These are phyloP conservation scores for Heliamphora ciliata DNA, from an alignment of 179 eudicot genomes.

Conservation along the genomic window DNA sequence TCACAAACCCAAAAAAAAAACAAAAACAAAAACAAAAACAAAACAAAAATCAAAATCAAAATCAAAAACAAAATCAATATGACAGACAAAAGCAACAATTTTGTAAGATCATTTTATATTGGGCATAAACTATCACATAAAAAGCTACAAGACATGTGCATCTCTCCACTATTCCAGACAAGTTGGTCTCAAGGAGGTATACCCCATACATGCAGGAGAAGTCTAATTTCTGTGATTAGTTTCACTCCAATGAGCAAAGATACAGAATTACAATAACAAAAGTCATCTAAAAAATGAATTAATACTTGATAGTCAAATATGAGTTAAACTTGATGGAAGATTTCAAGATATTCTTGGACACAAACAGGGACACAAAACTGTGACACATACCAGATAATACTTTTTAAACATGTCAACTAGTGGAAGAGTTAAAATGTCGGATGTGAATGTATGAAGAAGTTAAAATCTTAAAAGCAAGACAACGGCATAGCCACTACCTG, in stretches of 20 bases:
- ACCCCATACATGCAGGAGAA: not conserved
- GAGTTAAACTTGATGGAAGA: not conserved
- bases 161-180: not conserved
- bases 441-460: not conserved
- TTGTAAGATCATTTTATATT: not conserved
- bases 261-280: not conserved
- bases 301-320: not conserved
- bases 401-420: not conserved
- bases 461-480: not conserved
- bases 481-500: not conserved
- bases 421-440: not conserved
- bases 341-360: not conserved
- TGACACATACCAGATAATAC: not conserved
- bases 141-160: not conserved
- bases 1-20: constrained; percentile 15
- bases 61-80: constrained; percentile 17
- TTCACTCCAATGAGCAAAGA: not conserved
- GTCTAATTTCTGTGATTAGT: not conserved
- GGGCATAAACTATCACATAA: not conserved
- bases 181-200: not conserved
- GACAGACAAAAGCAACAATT: constrained; percentile 1
- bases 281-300: not conserved
- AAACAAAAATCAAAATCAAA: not conserved
- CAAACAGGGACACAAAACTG: not conserved
- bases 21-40: constrained; percentile 18